These are phyloP conservation scores for button mushroom (Agaricus bisporus) DNA, from an alignment of 768 basidiomycete genomes.

Conservation along the genomic window DNA sequence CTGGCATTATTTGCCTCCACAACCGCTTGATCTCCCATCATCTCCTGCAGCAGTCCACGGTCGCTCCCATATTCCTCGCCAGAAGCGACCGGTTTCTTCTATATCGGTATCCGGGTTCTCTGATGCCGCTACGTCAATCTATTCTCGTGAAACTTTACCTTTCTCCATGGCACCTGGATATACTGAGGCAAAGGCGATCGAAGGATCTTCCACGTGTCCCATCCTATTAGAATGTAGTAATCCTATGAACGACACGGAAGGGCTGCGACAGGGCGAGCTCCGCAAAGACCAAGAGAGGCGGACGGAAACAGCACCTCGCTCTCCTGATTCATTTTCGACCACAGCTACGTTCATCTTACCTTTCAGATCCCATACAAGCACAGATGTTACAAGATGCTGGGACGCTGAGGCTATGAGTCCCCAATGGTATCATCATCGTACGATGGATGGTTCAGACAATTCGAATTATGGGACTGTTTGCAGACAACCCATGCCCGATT, in stretches of 20 bases:
- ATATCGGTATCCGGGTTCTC: constrained; percentile 2
- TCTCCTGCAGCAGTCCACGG: neutral
- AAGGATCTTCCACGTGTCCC: constrained; percentile 18
- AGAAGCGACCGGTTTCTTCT: neutral
- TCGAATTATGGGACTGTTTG: neutral
- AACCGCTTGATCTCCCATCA: neutral
- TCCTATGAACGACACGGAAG: constrained; percentile 5
- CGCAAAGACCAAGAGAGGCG: constrained; percentile 1
- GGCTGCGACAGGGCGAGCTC: constrained; percentile 5
- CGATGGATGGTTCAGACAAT: constrained; percentile 10
- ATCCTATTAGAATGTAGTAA: constrained; percentile 6
- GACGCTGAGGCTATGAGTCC: constrained; percentile 5
- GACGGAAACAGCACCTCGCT: constrained; percentile 1
- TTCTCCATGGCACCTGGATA: constrained; percentile 15
- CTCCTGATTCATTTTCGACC: constrained; percentile 21
- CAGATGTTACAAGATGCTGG: constrained; percentile 8
- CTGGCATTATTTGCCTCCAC: neutral
- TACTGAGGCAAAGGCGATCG: constrained; percentile 19
- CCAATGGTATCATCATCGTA: constrained; percentile 2
- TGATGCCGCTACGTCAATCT: neutral
- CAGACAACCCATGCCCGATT: constrained; percentile 12
- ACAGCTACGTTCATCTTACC: constrained; percentile 48
- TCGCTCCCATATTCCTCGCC: constrained; percentile 1
- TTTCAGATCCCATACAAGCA: constrained; percentile 26
- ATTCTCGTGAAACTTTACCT: neutral